Conservation (phyloP, 495 filamentous ascomycete species). For the Hyaloscypha hepaticicola region DNA sequence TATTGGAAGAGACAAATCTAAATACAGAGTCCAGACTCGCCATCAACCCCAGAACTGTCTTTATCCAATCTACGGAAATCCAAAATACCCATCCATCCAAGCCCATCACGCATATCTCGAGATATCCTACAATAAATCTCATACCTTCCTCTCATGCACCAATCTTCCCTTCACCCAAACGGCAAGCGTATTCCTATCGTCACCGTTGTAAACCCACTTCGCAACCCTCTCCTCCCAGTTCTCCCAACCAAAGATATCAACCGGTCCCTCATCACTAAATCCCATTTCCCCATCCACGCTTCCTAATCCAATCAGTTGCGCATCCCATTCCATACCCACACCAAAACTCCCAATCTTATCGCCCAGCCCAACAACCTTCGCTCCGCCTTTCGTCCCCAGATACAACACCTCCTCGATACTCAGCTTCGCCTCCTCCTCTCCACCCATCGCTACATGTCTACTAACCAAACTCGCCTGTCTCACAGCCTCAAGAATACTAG, state of each 20-base stretch:
- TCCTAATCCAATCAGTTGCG: constrained; percentile 69
- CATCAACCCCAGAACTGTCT: not conserved
- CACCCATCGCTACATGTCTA: constrained; percentile 59
- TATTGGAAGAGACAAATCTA: not conserved
- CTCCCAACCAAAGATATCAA: constrained; percentile 89
- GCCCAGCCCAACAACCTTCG: constrained; percentile 69
- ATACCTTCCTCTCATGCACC: constrained; percentile 59
- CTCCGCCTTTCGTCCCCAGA: constrained; percentile 79
- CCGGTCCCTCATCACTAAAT: constrained; percentile 40
- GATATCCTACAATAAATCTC: constrained; percentile 1
- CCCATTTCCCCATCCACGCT: constrained; percentile 40
- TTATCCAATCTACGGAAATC: not conserved
- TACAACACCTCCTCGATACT: constrained; percentile 86
- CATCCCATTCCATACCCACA: constrained; percentile 88
- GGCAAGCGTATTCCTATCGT: constrained; percentile 74
- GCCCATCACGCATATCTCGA: not conserved
- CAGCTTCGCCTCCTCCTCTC: constrained; percentile 51
- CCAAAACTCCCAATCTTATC: constrained; percentile 73
- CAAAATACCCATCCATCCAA: not conserved
- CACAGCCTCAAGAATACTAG: constrained; percentile 74
- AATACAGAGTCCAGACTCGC: not conserved
- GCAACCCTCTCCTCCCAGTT: constrained; percentile 70
- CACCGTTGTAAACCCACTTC: constrained; percentile 88
- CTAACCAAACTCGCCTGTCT: constrained; percentile 75
- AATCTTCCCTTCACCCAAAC: constrained; percentile 81